Percentiles rank a stretch among this genome's conserved stretches.
These are phyloP conservation scores for Saccharomyces hybrid DNA, from an alignment of 1,139 yeast species.

Conservation along the genomic window DNA sequence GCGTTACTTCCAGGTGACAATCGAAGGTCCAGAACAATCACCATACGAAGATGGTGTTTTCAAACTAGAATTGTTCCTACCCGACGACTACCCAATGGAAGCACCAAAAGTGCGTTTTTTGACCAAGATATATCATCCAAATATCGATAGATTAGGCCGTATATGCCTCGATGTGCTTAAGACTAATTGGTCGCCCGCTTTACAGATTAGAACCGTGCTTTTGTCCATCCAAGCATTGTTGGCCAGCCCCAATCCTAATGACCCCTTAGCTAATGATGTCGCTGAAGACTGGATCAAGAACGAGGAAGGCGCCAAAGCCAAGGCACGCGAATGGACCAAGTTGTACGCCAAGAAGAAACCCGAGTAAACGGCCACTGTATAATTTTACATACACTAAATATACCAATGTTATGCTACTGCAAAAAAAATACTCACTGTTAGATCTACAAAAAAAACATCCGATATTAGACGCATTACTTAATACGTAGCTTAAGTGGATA, in stretches of 20 bases:
- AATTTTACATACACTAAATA: not conserved
- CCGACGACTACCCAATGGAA: slow-evolving; percentile 55
- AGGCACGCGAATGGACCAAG: slow-evolving; percentile 83
- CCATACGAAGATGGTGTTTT: slow-evolving; percentile 59
- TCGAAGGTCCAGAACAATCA: slow-evolving; percentile 73
- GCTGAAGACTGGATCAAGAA: slow-evolving; percentile 94
- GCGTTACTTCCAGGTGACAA: slow-evolving; percentile 80
- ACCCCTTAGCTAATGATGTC: slow-evolving; percentile 94
- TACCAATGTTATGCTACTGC: not conserved
- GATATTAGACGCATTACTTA: not conserved
- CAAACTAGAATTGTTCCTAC: slow-evolving; percentile 47
- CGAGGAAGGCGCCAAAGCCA: slow-evolving; percentile 68
- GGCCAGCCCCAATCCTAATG: slow-evolving; percentile 97
- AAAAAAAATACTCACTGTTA: not conserved
- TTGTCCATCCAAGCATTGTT: slow-evolving; percentile 86
- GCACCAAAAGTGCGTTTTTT: slow-evolving; percentile 91
- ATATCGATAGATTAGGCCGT: slow-evolving; percentile 89
- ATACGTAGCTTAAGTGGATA: not conserved
- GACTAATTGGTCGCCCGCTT: slow-evolving; percentile 95
- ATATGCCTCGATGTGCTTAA: slow-evolving; percentile 92
- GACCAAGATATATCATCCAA: slow-evolving; percentile 93
- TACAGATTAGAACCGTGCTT: slow-evolving; percentile 89
- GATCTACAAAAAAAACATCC: not conserved
- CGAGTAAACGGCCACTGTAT: not conserved
- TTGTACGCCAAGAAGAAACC: slow-evolving; percentile 43